Evolutionary conservation across 768 basidiomycete species (phyloP), one percentile per base, ranked within the genome.

Genomic region (Podaxis sp.): DNA sequence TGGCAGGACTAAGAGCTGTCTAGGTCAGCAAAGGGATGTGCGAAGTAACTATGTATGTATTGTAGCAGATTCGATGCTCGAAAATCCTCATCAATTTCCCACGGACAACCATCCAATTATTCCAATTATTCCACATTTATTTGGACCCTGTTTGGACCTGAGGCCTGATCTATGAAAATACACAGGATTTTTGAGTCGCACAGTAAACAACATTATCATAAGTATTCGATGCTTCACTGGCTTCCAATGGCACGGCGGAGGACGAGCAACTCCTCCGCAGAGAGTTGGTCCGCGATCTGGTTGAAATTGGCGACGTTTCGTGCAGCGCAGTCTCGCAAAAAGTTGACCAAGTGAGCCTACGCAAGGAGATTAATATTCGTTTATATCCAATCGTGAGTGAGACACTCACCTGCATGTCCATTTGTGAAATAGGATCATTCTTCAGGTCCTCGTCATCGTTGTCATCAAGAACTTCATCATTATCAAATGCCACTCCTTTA

Each of bases 381-480:
- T 37, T 28, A 22, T 30, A 52, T 30, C 6, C 22, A 40, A 17
- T 17, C 28, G 51, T 41, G 59, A 8, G 26, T 12, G 53, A 37
- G 56, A 28, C 17, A 66, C 77, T 8, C 38, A 83, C 83, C 78
- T 81, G 78, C 77, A 98, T 86, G 68, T 99, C 93, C 70, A 99
- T 88, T 62, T 89, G 87, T 24, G 89, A 92, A 60, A 97, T 80
- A 4, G 92, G 88, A 74, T 99, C 96, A 58, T 84, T 86, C 76
- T 85, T 86, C 53, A 98, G 80, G 71, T 98, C 96, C 65, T 95
- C 93, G 70, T 98, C 96, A 66, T 88, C 90, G 48, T 81, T 85
- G 49, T 85, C 86, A 15, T 90, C 84, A 54, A 88, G 75, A n/a
- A 88, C 79, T 49, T 90, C 88, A 68, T 93, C 91, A 65, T 88